A percentile compares a stretch with the other conserved stretches of the same genome.
phyloP scores from a whole-genome alignment of 768 basidiomycete genomes.

The Auricularia cornea region DNA sequence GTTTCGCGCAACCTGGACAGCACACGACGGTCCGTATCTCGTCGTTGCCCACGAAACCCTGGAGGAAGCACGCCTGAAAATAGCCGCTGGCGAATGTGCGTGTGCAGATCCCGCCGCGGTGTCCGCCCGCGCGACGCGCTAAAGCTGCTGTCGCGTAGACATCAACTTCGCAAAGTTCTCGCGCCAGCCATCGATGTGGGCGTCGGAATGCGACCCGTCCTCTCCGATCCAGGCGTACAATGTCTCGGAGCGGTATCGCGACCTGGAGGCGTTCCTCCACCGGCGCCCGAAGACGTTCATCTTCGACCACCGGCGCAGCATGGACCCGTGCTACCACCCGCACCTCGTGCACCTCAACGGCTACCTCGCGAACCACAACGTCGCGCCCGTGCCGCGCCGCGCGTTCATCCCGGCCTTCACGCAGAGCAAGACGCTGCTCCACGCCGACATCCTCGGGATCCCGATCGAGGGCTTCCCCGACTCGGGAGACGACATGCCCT shows the following conservation, averaged over 20 bases:
- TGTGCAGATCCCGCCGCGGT: not conserved
- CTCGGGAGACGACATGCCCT: conserved; percentile 50
- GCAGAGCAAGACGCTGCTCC: conserved; percentile 39
- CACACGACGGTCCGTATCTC: conserved; percentile 35
- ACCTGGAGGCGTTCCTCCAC: conserved; percentile 1
- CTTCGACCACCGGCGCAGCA: conserved; percentile 36
- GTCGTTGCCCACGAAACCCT: conserved; percentile 27
- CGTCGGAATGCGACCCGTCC: conserved; percentile 23
- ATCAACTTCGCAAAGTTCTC: conserved; percentile 16
- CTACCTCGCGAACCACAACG: conserved; percentile 25
- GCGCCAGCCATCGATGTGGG: conserved; percentile 17
- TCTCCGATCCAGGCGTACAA: not conserved
- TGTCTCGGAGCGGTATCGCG: not conserved
- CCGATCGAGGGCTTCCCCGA: not conserved
- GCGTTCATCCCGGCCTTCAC: conserved; percentile 45
- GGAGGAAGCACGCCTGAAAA: conserved; percentile 25
- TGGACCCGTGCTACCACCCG: conserved; percentile 45
- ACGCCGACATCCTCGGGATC: conserved; percentile 42
- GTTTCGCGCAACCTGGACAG: conserved; percentile 39
- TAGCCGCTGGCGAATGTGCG: conserved; percentile 25
- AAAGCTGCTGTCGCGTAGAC: conserved; percentile 20
- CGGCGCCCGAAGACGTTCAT: conserved; percentile 31
- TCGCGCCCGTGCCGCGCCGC: conserved; percentile 22
- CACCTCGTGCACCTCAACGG: conserved; percentile 35
- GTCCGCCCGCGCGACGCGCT: not conserved